phyloP scores from a whole-genome alignment of 2,329 filamentous ascomycete species.

The Cercospora sesami region DNA sequence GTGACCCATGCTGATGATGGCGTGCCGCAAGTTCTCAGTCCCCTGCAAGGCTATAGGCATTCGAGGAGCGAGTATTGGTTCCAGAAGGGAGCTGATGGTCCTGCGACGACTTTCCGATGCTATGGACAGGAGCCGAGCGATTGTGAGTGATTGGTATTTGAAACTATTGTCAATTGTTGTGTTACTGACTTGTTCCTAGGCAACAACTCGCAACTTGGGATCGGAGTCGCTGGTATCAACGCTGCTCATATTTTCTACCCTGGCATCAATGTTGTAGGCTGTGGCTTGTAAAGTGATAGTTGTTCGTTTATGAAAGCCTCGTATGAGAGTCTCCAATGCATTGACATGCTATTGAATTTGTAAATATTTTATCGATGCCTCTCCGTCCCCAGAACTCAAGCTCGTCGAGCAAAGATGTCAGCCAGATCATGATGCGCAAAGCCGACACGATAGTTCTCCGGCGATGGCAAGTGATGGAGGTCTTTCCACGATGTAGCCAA shows the following conservation, averaged over 20 bases:
- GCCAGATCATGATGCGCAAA: neutral
- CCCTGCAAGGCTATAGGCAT: constrained; percentile 7
- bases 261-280: constrained; percentile 7
- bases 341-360: neutral
- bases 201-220: constrained; percentile 16
- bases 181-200: constrained; percentile 4
- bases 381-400: neutral
- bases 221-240: constrained; percentile 20
- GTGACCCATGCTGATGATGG: constrained; percentile 18
- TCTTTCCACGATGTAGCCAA: neutral
- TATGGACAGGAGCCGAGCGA: constrained; percentile 12
- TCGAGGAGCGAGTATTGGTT: constrained; percentile 15
- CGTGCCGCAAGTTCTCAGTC: constrained; percentile 6
- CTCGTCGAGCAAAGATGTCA: neutral
- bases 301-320: too few relatives aligned
- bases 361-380: neutral
- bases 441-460: neutral
- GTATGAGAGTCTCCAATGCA: neutral
- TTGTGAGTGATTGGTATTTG: neutral
- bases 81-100: constrained; percentile 13
- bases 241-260: constrained; percentile 19
- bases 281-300: neutral
- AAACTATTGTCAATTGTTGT: neutral
- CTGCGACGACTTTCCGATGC: constrained; percentile 1
- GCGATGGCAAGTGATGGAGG: neutral